Conservation (phyloP, 352 stramenopile genomes). For the Pythium plurisporium region DNA sequence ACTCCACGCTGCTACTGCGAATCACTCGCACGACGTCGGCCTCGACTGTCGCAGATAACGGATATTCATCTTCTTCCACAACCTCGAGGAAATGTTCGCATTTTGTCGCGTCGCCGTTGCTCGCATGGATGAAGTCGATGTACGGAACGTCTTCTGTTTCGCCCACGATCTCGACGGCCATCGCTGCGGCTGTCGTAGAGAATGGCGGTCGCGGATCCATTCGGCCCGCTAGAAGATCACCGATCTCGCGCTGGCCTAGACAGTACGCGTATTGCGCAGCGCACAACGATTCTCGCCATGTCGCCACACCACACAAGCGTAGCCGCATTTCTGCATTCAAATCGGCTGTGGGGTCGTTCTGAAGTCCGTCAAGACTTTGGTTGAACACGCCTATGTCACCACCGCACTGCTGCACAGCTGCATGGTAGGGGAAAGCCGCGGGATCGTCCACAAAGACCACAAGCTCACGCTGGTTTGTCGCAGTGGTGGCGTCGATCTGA, state of each 20-base stretch:
- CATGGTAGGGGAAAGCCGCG: slow-evolving; percentile 20
- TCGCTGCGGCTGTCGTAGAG: not conserved
- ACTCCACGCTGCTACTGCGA: not conserved
- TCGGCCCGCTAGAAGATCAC: slow-evolving; percentile 10
- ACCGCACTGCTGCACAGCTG: slow-evolving; percentile 3
- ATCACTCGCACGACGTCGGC: slow-evolving; percentile 6
- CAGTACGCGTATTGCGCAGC: slow-evolving; percentile 22
- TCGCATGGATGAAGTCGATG: slow-evolving; percentile 5
- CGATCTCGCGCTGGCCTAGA: slow-evolving; percentile 9
- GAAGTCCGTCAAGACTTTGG: not conserved
- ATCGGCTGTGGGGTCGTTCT: not conserved
- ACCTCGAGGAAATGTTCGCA: slow-evolving; percentile 6
- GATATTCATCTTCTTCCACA: slow-evolving; percentile 1
- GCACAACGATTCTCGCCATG: not conserved
- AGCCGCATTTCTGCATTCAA: slow-evolving; percentile 7
- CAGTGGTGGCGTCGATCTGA: not conserved
- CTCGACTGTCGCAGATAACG: not conserved
- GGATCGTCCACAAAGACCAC: slow-evolving; percentile 19
- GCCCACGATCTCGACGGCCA: slow-evolving; percentile 1
- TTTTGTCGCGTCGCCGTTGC: not conserved
- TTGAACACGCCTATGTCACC: slow-evolving; percentile 8
- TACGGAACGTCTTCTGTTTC: slow-evolving; percentile 10
- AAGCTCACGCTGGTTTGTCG: not conserved
- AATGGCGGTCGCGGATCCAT: slow-evolving; percentile 2
- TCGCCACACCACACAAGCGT: not conserved